Evolutionary conservation across 305 asterid genomes (phyloP).

Genomic region (Plantago lanceolata): DNA sequence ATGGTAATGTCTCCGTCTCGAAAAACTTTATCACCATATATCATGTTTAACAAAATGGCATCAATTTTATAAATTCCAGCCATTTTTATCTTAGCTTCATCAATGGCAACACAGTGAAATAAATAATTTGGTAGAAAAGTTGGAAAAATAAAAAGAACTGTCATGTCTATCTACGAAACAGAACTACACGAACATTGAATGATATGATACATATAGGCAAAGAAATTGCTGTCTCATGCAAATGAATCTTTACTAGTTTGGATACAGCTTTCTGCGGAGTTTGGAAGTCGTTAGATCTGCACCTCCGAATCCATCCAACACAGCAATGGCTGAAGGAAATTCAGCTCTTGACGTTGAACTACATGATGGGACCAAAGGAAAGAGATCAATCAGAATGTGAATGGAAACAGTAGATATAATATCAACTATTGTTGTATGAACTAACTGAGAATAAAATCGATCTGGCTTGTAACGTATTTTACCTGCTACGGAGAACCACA

Average conservation of each 20-base stretch:
- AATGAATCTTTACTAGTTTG: neutral
- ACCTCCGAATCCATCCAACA: slow-evolving; percentile 88
- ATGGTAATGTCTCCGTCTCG: too few relatives aligned
- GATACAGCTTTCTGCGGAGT: slow-evolving; percentile 38
- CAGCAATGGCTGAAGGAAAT: slow-evolving; percentile 62
- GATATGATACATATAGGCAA: too few relatives aligned
- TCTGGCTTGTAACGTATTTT: slow-evolving; percentile 13
- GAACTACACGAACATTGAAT: too few relatives aligned
- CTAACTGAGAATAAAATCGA: neutral
- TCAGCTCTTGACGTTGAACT: slow-evolving; percentile 84
- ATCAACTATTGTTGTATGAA: neutral
- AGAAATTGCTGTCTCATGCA: too few relatives aligned
- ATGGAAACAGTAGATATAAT: neutral
- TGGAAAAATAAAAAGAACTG: too few relatives aligned
- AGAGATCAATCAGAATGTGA: neutral
- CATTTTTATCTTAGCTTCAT: too few relatives aligned
- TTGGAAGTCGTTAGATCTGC: slow-evolving; percentile 63
- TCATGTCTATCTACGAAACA: too few relatives aligned
- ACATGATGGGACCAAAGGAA: slow-evolving; percentile 22
- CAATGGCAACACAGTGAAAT: too few relatives aligned
- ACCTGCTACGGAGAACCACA: slow-evolving; percentile 91
- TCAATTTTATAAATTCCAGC: too few relatives aligned
- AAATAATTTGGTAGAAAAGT: too few relatives aligned
- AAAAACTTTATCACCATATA: too few relatives aligned
- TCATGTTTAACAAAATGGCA: too few relatives aligned